Conservation (phyloP, 2,329 filamentous ascomycete genomes). For the Exserohilum turcica region DNA sequence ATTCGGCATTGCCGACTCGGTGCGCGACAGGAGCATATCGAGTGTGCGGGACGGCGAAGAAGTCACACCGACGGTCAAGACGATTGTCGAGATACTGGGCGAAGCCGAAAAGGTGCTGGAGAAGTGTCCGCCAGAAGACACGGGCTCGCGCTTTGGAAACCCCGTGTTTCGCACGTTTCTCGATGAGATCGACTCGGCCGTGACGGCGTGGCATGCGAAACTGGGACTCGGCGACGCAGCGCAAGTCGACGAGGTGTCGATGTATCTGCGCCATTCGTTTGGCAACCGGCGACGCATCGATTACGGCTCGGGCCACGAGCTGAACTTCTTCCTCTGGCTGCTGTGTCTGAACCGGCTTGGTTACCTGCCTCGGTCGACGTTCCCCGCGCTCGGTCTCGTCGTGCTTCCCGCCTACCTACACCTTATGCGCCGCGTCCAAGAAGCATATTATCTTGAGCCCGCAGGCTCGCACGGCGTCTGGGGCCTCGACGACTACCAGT, state of each 20-base stretch:
- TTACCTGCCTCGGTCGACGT: slow-evolving; percentile 67
- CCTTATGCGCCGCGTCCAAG: slow-evolving; percentile 87
- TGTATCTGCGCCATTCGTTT: slow-evolving; percentile 82
- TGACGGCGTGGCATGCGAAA: slow-evolving; percentile 66
- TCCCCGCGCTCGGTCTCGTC: slow-evolving; percentile 73
- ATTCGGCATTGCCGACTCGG: slow-evolving; percentile 82
- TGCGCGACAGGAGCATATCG: slow-evolving; percentile 71
- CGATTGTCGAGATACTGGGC: slow-evolving; percentile 72
- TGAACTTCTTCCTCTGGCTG: slow-evolving; percentile 96
- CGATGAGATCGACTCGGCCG: slow-evolving; percentile 60
- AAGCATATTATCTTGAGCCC: slow-evolving; percentile 94
- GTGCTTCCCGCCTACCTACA: slow-evolving; percentile 82
- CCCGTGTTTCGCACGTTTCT: slow-evolving; percentile 85
- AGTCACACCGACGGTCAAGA: slow-evolving; percentile 64
- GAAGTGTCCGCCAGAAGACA: slow-evolving; percentile 78
- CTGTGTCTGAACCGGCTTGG: slow-evolving; percentile 86
- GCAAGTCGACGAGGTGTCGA: slow-evolving; percentile 72
- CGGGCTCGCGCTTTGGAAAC: slow-evolving; percentile 93
- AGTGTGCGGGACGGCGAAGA: slow-evolving; percentile 59
- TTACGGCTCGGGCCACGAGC: slow-evolving; percentile 95
- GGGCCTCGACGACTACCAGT: slow-evolving; percentile 60
- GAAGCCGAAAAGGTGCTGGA: slow-evolving; percentile 70
- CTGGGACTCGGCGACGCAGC: slow-evolving; percentile 59
- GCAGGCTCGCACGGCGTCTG: slow-evolving; percentile 59
- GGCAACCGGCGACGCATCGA: slow-evolving; percentile 83